Percentiles rank a stretch among this genome's conserved stretches.
phyloP scores from a whole-genome alignment of 129 eudicot genomes.

The Ambrosia trifida region DNA sequence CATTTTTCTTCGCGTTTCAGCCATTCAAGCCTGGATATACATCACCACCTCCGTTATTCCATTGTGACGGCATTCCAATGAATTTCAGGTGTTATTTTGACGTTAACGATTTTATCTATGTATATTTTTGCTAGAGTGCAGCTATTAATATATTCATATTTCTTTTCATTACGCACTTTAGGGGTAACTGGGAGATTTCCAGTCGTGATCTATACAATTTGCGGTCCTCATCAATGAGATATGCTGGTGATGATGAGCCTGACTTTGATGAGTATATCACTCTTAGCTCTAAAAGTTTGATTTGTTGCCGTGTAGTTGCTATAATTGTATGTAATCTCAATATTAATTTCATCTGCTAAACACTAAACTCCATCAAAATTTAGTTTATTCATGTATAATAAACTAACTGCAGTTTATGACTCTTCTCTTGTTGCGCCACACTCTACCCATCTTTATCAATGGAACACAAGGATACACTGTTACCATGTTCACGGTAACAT shows the following conservation, averaged over 20 bases:
- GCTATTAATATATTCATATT: background rate
- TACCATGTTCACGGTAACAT: conserved; percentile 55
- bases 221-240: conserved; percentile 39
- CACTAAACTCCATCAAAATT: background rate
- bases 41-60: conserved; percentile 61
- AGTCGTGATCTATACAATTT: conserved; percentile 52
- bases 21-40: conserved; percentile 67
- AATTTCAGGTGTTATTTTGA: conserved; percentile 58
- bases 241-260: conserved; percentile 39
- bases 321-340: conserved; percentile 52
- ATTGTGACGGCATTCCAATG: conserved; percentile 52
- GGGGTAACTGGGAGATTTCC: conserved; percentile 81
- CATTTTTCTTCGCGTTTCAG: conserved; percentile 50
- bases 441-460: conserved; percentile 61
- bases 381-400: background rate
- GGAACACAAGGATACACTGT: conserved; percentile 60
- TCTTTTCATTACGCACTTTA: conserved; percentile 4
- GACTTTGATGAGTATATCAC: conserved; percentile 54
- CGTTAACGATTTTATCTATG: background rate
- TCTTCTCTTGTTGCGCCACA: conserved; percentile 73
- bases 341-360: conserved; percentile 10
- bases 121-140: background rate
- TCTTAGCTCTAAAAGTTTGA: conserved; percentile 55
- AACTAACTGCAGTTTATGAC: conserved; percentile 49
- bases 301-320: conserved; percentile 71